A percentile compares a stretch with the other conserved stretches of the same genome.
These are phyloP conservation scores for Naganishia liquefaciens DNA, from an alignment of 1,284 basidiomycete species.

Conservation along the genomic window DNA sequence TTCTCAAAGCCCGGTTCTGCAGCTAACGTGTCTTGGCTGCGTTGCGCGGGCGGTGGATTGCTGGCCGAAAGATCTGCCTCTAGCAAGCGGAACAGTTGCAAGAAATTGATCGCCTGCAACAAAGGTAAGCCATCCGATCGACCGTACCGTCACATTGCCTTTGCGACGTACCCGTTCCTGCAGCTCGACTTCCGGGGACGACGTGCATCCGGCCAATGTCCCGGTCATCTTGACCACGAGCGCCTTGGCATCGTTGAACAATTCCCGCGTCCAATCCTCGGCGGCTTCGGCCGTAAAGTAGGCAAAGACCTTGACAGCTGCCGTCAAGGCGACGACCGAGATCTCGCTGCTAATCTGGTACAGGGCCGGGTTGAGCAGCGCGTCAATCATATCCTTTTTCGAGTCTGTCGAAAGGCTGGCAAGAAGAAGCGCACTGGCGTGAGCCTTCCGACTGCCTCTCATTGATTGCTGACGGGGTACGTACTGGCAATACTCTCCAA, in stretches of 20 bases:
- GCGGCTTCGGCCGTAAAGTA: constrained; percentile 75
- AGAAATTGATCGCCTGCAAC: constrained; percentile 70
- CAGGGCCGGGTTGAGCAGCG: constrained; percentile 8
- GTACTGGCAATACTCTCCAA: constrained; percentile 84
- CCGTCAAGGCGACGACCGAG: constrained; percentile 61
- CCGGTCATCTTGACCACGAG: constrained; percentile 64
- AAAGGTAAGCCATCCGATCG: constrained; percentile 1
- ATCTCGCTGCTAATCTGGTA: constrained; percentile 14
- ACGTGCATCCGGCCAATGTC: constrained; percentile 60
- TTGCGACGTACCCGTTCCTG: constrained; percentile 81
- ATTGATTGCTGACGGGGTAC: constrained; percentile 44
- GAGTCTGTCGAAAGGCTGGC: constrained; percentile 36
- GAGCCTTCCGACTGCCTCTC: background rate
- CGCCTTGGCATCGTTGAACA: constrained; percentile 59
- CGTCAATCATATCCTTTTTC: constrained; percentile 22
- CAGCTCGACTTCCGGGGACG: constrained; percentile 74
- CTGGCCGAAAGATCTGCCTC: constrained; percentile 71
- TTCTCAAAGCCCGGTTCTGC: constrained; percentile 20
- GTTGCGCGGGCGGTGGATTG: constrained; percentile 43
- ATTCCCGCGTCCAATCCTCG: constrained; percentile 63
- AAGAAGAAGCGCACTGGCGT: constrained; percentile 43
- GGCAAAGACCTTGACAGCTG: constrained; percentile 82
- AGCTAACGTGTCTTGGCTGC: background rate
- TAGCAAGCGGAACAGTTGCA: constrained; percentile 78
- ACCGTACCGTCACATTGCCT: background rate